These are phyloP conservation scores for Sporothrix brunneoviolacea DNA, from an alignment of 2,329 filamentous ascomycete genomes.

Conservation along the genomic window DNA sequence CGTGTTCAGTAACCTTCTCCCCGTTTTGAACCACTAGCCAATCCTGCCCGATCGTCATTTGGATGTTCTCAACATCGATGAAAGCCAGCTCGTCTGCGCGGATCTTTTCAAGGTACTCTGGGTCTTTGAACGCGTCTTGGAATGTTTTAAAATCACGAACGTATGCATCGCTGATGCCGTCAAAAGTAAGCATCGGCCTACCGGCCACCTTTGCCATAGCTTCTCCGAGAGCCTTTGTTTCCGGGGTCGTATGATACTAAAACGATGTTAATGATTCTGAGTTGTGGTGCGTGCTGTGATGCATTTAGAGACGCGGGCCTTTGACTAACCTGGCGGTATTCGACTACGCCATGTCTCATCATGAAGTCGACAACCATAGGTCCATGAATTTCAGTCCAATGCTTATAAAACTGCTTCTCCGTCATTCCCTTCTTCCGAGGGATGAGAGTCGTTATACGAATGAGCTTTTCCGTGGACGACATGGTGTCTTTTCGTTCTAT, in stretches of 20 bases:
- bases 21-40: conserved; percentile 15
- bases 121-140: conserved; percentile 13
- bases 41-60: conserved; percentile 15
- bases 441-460: conserved; percentile 19
- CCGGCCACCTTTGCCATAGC: conserved; percentile 14
- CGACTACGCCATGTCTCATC: conserved; percentile 16
- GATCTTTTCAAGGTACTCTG: conserved; percentile 13
- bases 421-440: conserved; percentile 17
- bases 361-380: conserved; percentile 20
- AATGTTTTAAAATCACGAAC: conserved; percentile 13
- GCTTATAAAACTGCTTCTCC: conserved; percentile 18
- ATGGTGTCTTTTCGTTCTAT: not conserved
- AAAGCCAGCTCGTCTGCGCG: conserved; percentile 13
- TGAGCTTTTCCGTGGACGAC: conserved; percentile 17
- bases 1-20: conserved; percentile 16
- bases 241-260: conserved; percentile 15
- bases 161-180: conserved; percentile 13
- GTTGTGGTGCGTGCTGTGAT: no score
- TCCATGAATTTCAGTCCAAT: conserved; percentile 19
- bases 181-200: conserved; percentile 13
- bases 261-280: no score
- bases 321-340: conserved; percentile 12
- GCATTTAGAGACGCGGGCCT: no score
- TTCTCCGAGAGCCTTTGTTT: conserved; percentile 14
- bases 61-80: conserved; percentile 14